Conservation (phyloP, 495 filamentous ascomycete species). For the Aspergillus coremiiformis region DNA sequence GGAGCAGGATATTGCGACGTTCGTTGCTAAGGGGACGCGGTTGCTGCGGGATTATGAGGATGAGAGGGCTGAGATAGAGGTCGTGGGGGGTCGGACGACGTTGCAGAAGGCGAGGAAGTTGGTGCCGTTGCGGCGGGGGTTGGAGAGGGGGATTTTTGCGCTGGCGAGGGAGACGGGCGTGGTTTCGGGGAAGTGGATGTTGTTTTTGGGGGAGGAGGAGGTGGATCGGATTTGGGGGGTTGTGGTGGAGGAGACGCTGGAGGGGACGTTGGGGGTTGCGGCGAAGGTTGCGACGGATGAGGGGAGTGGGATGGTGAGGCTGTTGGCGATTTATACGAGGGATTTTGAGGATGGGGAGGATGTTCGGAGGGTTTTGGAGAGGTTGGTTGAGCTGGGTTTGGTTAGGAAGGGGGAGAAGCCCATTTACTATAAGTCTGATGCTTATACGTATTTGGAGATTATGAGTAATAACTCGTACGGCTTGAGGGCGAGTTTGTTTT, state of each 20-base stretch:
- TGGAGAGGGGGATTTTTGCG: slow-evolving; percentile 47
- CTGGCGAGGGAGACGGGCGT: slow-evolving; percentile 49
- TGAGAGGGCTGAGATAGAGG: slow-evolving; percentile 31
- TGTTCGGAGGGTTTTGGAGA: slow-evolving; percentile 55
- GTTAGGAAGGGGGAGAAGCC: slow-evolving; percentile 38
- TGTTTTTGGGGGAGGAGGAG: slow-evolving; percentile 52
- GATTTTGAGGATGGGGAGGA: slow-evolving; percentile 65
- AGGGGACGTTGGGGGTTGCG: slow-evolving; percentile 55
- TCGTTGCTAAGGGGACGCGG: slow-evolving; percentile 36
- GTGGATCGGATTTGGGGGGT: slow-evolving; percentile 57
- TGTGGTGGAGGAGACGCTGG: slow-evolving; percentile 54
- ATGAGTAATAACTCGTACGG: slow-evolving; percentile 58
- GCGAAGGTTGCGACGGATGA: slow-evolving; percentile 64
- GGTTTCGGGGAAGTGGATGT: slow-evolving; percentile 77
- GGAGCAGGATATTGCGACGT: slow-evolving; percentile 28
- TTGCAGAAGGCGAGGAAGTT: slow-evolving; percentile 41
- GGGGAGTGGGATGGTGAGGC: slow-evolving; percentile 27
- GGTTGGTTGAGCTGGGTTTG: slow-evolving; percentile 52
- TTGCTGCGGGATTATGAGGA: slow-evolving; percentile 38
- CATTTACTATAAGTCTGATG: slow-evolving; percentile 81
- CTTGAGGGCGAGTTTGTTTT: slow-evolving; percentile 50
- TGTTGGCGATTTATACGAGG: slow-evolving; percentile 72
- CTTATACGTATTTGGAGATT: slow-evolving; percentile 65
- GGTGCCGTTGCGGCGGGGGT: slow-evolving; percentile 39
- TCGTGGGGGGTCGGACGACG: slow-evolving; percentile 27